Evolutionary conservation across 768 basidiomycete species (phyloP).

Genomic region (Russula sp.): DNA sequence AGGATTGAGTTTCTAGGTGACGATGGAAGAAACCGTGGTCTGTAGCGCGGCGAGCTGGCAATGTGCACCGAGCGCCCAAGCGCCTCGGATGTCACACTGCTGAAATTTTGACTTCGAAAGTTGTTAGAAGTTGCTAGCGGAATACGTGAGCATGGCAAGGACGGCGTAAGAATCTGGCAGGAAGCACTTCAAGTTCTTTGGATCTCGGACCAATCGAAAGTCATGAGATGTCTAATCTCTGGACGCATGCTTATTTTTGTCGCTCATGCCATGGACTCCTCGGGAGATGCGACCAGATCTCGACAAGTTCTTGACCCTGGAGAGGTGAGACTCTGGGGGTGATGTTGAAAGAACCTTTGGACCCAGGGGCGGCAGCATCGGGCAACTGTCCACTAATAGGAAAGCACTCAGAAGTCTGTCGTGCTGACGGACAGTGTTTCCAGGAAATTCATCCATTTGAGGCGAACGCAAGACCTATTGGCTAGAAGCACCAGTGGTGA

Average conservation of each 20-base stretch:
- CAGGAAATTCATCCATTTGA: not conserved
- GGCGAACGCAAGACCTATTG: not conserved
- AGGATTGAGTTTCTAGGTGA: not conserved
- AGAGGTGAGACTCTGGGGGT: not conserved
- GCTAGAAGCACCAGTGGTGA: no score
- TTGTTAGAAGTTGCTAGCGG: slow-evolving; percentile 1
- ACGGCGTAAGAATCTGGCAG: not conserved
- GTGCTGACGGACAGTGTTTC: not conserved
- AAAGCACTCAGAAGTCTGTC: not conserved
- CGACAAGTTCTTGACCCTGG: not conserved
- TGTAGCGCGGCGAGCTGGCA: not conserved
- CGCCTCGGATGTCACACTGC: not conserved
- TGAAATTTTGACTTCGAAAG: not conserved
- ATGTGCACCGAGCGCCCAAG: not conserved
- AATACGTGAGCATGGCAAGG: slow-evolving; percentile 9
- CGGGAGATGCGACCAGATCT: not conserved
- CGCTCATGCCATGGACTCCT: no score
- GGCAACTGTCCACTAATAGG: not conserved
- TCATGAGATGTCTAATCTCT: not conserved
- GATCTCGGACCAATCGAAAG: not conserved
- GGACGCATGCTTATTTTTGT: not conserved
- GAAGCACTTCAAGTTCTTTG: not conserved
- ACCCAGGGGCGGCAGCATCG: no score
- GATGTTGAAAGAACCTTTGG: not conserved
- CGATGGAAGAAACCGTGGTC: not conserved